Conservation (phyloP, 495 filamentous ascomycete genomes). For the Tuber magnatum region DNA sequence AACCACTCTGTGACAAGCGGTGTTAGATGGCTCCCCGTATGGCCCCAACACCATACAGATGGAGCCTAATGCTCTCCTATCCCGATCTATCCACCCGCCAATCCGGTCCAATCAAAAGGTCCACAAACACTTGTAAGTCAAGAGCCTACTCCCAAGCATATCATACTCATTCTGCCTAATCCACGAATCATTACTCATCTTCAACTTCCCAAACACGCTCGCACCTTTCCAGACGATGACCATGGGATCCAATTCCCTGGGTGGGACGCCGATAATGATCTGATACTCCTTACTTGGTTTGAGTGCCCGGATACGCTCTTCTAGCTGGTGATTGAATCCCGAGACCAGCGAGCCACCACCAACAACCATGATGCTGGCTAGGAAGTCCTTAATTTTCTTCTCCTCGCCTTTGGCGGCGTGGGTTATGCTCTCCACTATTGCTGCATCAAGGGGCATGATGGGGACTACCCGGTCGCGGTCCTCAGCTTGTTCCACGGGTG, state of each 20-base stretch:
- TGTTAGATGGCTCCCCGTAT: background rate
- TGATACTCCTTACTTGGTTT: constrained; percentile 42
- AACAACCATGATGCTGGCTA: constrained; percentile 91
- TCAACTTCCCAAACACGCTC: constrained; percentile 91
- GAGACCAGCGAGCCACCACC: constrained; percentile 79
- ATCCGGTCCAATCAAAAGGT: constrained; percentile 42
- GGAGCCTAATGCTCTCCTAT: background rate
- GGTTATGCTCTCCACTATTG: constrained; percentile 77
- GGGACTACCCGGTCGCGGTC: constrained; percentile 79
- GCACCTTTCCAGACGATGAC: constrained; percentile 97
- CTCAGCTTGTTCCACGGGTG: constrained; percentile 49
- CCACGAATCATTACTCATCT: constrained; percentile 84
- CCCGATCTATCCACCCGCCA: background rate
- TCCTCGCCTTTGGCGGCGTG: constrained; percentile 84
- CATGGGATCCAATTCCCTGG: constrained; percentile 86
- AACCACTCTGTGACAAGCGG: background rate
- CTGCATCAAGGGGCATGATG: constrained; percentile 71
- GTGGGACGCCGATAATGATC: constrained; percentile 76
- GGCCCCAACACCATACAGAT: background rate
- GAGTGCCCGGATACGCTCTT: constrained; percentile 69
- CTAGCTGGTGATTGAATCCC: constrained; percentile 66
- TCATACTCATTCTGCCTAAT: constrained; percentile 83
- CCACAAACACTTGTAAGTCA: constrained; percentile 89
- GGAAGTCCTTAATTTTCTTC: constrained; percentile 82
- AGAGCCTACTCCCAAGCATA: constrained; percentile 65